Conservation (phyloP, 768 basidiomycete species). For the Jaapia argillacea region DNA sequence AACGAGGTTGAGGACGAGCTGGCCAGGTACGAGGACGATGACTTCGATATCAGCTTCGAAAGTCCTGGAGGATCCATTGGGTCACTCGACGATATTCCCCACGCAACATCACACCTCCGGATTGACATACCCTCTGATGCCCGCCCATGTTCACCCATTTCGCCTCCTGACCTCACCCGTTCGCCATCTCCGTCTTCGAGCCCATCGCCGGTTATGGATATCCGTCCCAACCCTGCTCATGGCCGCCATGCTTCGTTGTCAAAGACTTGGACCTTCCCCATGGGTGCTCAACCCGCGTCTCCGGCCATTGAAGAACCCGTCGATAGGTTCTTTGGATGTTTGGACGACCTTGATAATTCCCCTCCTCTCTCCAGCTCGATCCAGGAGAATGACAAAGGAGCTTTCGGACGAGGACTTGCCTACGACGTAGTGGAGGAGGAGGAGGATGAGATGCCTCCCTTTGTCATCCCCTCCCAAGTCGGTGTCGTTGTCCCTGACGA, state of each 20-base stretch:
- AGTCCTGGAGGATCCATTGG: slow-evolving; percentile 16
- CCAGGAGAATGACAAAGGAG: slow-evolving; percentile 43
- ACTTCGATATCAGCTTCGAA: slow-evolving; percentile 26
- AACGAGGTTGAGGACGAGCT: slow-evolving; percentile 67
- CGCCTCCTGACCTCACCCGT: slow-evolving; percentile 16
- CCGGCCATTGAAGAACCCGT: slow-evolving; percentile 34
- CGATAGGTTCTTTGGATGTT: slow-evolving; percentile 71
- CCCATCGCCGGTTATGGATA: slow-evolving; percentile 15
- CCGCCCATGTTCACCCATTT: slow-evolving; percentile 2
- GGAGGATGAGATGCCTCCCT: slow-evolving; percentile 41
- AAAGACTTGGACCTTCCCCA: slow-evolving; percentile 58
- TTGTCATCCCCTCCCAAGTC: slow-evolving; percentile 35
- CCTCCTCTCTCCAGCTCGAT: slow-evolving; percentile 33
- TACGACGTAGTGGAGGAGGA: slow-evolving; percentile 29
- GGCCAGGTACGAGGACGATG: slow-evolving; percentile 55
- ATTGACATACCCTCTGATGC: slow-evolving; percentile 11
- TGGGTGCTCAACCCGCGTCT: slow-evolving; percentile 7
- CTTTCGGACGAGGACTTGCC: slow-evolving; percentile 48
- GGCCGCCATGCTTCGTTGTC: slow-evolving; percentile 35
- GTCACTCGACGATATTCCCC: slow-evolving; percentile 20
- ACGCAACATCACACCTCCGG: slow-evolving; percentile 18
- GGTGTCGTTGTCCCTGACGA: slow-evolving; percentile 22
- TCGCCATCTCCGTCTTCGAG: slow-evolving; percentile 20
- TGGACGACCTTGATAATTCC: slow-evolving; percentile 40
- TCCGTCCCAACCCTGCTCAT: slow-evolving; percentile 16